A percentile compares a stretch with the other conserved stretches of the same genome.
Conservation (phyloP, 306 rosid genomes). For the Cucurbita maxima region DNA sequence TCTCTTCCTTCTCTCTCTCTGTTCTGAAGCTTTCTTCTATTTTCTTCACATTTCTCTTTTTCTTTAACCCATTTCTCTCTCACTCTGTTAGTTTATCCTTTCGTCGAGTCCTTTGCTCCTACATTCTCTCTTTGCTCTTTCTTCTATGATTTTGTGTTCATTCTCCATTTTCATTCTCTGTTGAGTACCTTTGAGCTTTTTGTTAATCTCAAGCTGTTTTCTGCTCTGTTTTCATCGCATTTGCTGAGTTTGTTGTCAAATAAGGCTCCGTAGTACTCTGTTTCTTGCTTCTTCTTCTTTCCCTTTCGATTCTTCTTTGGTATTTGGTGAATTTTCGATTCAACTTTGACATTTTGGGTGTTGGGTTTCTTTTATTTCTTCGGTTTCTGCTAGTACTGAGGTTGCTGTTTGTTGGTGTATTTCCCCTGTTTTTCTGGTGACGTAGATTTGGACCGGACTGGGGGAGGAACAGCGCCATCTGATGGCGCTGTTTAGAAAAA, state of each 20-base stretch:
- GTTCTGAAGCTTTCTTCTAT: background rate
- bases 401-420: constrained; percentile 6
- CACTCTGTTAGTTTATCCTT: background rate
- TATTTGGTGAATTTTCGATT: background rate
- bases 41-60: background rate
- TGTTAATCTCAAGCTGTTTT: background rate
- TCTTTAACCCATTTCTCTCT: background rate
- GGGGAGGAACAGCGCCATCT: constrained; percentile 89
- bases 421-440: constrained; percentile 1
- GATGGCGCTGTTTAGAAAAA: constrained; percentile 99
- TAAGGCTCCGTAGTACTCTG: background rate
- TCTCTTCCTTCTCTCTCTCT: constrained; percentile 2
- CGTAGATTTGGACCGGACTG: constrained; percentile 65
- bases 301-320: background rate
- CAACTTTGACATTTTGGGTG: constrained; percentile 3
- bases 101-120: background rate
- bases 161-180: background rate
- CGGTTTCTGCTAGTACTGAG: constrained; percentile 1
- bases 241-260: background rate
- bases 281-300: background rate
- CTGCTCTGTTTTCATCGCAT: background rate
- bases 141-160: background rate
- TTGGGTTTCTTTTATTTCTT: constrained; percentile 13
- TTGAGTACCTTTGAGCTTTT: background rate
- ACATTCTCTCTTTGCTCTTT: background rate